A percentile compares a stretch with the other conserved stretches of the same genome.
Evolutionary conservation across 306 rosid species (phyloP).

Genomic region (Trichosanthes truncata): DNA sequence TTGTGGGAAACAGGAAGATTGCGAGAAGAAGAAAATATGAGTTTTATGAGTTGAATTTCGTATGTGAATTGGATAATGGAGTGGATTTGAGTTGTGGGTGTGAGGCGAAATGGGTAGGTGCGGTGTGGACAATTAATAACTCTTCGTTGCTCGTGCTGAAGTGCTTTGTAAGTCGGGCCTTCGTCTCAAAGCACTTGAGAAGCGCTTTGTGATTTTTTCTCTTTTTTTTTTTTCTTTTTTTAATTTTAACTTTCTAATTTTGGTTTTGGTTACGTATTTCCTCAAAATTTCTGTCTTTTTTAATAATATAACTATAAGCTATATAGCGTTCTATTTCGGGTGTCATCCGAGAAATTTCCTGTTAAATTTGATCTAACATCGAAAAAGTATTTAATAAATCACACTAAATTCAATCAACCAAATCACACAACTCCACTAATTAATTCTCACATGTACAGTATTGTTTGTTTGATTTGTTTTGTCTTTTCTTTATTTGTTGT

Average conservation of each 20-base stretch:
- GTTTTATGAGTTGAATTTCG: not conserved
- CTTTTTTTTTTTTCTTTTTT: not conserved
- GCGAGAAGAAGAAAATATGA: not conserved
- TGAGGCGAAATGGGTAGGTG: not conserved
- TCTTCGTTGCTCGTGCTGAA: not conserved
- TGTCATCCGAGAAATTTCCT: too few relatives aligned
- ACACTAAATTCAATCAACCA: too few relatives aligned
- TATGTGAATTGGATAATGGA: constrained; percentile 1
- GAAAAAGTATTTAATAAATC: too few relatives aligned
- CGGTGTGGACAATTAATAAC: constrained; percentile 4
- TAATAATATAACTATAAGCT: too few relatives aligned
- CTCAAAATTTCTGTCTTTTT: not conserved
- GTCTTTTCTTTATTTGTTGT: too few relatives aligned
- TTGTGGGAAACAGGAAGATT: not conserved
- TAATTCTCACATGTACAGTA: too few relatives aligned
- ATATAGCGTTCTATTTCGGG: too few relatives aligned
- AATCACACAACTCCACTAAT: too few relatives aligned
- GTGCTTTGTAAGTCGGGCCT: not conserved
- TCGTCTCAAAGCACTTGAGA: not conserved
- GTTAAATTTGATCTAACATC: too few relatives aligned
- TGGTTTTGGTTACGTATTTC: not conserved
- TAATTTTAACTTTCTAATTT: not conserved
- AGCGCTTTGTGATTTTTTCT: not conserved
- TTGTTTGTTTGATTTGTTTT: too few relatives aligned
- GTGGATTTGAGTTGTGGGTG: not conserved